These are phyloP conservation scores for Phallus indusiatus DNA, from an alignment of 768 basidiomycete genomes.

Conservation along the genomic window DNA sequence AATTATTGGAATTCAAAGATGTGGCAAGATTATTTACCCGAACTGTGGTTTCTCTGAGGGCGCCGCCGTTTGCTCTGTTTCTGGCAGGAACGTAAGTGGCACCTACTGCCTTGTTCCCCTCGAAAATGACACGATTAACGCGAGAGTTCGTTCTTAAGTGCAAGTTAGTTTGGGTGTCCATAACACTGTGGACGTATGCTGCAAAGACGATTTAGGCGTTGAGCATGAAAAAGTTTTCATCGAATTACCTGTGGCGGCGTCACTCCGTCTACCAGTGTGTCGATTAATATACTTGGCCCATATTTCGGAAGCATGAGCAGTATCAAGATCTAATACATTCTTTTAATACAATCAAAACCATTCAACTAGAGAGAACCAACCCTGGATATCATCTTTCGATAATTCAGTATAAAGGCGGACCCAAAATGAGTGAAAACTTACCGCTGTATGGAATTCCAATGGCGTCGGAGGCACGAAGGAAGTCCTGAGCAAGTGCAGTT, in stretches of 20 bases:
- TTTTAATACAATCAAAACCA: background rate
- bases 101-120: constrained; percentile 62
- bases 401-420: background rate
- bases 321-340: constrained; percentile 36
- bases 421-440: constrained; percentile 21
- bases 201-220: background rate
- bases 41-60: constrained; percentile 50
- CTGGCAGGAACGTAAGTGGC: constrained; percentile 59
- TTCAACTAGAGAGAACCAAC: constrained; percentile 15
- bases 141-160: constrained; percentile 57
- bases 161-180: constrained; percentile 58
- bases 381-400: constrained; percentile 52
- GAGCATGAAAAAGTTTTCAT: background rate
- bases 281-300: constrained; percentile 75
- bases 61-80: constrained; percentile 43
- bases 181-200: constrained; percentile 65
- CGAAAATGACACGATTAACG: constrained; percentile 64
- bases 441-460: constrained; percentile 58
- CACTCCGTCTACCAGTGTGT: constrained; percentile 61
- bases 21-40: background rate
- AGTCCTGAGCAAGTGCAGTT: constrained; percentile 57
- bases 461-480: constrained; percentile 52
- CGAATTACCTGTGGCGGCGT: constrained; percentile 60
- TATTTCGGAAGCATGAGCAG: constrained; percentile 55
- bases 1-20: background rate